Evolutionary conservation across 1,139 yeast species (phyloP), one percentile per base, ranked within the genome.

Genomic region (Suhomyces guaymorum): DNA sequence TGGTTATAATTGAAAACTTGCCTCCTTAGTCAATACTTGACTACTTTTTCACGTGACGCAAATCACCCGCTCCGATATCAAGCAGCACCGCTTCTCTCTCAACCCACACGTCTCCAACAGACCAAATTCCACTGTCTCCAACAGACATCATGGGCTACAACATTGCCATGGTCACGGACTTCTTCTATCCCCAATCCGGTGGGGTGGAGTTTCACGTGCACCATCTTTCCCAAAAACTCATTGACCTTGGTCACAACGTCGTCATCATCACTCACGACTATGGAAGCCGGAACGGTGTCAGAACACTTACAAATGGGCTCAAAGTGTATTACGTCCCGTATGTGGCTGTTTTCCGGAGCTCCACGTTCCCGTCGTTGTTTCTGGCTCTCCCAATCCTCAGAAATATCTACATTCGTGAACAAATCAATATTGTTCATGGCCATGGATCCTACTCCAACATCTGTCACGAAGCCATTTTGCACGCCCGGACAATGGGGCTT

Each of bases 181-280:
- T 89, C 70, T 94, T 92, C 77, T 94, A 85, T 61, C 99, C 99
- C 13, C 98, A 94, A 57, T 84, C 97, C 0, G 99, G 99, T 2
- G 99, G 99, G 7, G 94, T 94, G 3, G 99, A 94, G 58, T 80
- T 92, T 43, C 98, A 94, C 55, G 88, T 92, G 15, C 89, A 87
- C 59, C 97, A 92, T 57, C 51, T 71, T 25, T 66, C 81, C 0
- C 95, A 88, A 59, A 80, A 84, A 52, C 75, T 92, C 41, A 84
- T 89, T 13, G 80, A 79, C 20, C 63, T 83, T 32, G 98, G 97
- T 5, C 98, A 94, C 55, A 80, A 89, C 3, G 98, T 94, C n/a
- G 66, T 90, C 3, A 78, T 94, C 24, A 75, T 92, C 24, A 89
- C 97, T 7, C 98, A 92, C 59, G 82, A 89, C 24, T 90, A 94